Base-by-base conservation (phyloP, 139 green algal species). In the Micractinium sp. region DNA sequence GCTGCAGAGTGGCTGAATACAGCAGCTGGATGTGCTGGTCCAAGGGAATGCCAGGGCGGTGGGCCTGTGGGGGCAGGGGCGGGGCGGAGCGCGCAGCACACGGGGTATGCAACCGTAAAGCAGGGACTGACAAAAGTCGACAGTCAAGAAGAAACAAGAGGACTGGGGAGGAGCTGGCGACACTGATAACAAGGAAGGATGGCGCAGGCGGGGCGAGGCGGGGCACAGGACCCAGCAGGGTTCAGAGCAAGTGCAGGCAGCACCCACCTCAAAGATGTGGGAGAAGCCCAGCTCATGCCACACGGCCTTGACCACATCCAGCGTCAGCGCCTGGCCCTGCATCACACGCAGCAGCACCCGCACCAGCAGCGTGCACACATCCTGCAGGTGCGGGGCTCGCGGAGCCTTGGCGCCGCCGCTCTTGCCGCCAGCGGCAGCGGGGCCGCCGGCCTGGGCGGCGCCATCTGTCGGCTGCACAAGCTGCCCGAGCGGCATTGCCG, bases 201-300 rank as follows among this genome's bases (percentile, higher is more conserved):
- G 22, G 63, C 14, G 63, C 3, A 3, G 18, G n/a, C 73, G 23
- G 31, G 14, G 73, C 15, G 73, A 31, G 73, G 31, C 27, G 13
- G 27, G 13, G 69, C 31, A 16, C 16, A 33, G 25, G 16, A 19
- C 13, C 27, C 69, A 76, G 29, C 20, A 33, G 36, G 69, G 25
- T 13, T 1, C 16, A 67, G 18, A 25, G 39, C 38, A 33, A 66
- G 15, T 12, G 53, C n/a, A 29, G 29, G 2, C 39, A 61, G 47
- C 56, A 53, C 81, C 25, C 81, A 92, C 89, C 89, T 85, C 39
- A 27, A 90, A 92, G 9, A 92, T 35, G 56, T 87, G 76, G 1
- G 89, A 92, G 80, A 89, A 92, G 33, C 35, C 35, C 12, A 89
- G 81, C 73, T 90, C 35, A 19, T 47, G 87, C 89, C 89, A 92